These are phyloP conservation scores for Goffeauzyma gilvescens DNA, from an alignment of 768 basidiomycete genomes.

Conservation along the genomic window DNA sequence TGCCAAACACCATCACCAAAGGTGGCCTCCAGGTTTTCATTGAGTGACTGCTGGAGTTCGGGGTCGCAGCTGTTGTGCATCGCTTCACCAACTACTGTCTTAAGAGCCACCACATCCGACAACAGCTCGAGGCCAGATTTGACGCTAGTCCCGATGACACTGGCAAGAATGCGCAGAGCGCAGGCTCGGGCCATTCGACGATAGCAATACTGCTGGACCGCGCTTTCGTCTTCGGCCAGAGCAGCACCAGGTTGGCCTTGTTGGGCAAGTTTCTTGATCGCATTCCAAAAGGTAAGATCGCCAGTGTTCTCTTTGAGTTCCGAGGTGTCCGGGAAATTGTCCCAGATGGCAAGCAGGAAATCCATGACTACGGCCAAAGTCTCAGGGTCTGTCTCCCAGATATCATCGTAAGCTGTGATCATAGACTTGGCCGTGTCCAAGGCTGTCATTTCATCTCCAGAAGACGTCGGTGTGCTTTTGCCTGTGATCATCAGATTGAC, in stretches of 20 bases:
- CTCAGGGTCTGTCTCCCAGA: neutral
- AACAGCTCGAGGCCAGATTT: conserved; percentile 2
- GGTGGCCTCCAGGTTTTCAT: too few relatives aligned
- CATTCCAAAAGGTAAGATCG: neutral
- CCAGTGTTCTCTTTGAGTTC: neutral
- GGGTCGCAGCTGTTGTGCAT: conserved; percentile 5
- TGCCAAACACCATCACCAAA: too few relatives aligned
- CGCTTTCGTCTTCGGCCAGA: conserved; percentile 1
- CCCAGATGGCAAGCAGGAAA: neutral
- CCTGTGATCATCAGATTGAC: neutral
- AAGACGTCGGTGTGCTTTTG: neutral
- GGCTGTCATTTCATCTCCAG: neutral
- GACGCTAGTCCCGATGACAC: conserved; percentile 2
- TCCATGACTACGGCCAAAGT: neutral
- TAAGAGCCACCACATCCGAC: neutral
- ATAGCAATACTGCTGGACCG: neutral
- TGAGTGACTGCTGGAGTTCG: conserved; percentile 1
- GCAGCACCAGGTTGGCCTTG: conserved; percentile 1
- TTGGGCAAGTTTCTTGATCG: neutral
- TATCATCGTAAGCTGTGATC: neutral
- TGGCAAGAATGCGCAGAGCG: neutral
- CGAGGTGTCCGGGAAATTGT: neutral
- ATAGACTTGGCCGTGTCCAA: neutral
- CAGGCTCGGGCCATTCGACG: neutral
- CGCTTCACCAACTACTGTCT: conserved; percentile 1